Conservation (phyloP, 169 alveolate species). For the Plasmodium berghei region DNA sequence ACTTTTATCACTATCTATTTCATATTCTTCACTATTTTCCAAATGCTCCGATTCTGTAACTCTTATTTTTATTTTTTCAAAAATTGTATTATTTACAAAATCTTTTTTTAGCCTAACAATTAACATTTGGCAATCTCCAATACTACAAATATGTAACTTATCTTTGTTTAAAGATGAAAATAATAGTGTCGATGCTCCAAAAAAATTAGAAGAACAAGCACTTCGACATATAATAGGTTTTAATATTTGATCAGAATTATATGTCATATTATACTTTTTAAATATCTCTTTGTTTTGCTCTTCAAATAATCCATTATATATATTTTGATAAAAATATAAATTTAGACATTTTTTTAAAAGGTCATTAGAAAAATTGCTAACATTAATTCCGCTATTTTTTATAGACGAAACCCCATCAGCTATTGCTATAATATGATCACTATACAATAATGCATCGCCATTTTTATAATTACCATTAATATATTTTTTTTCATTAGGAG, state of each 20-base stretch:
- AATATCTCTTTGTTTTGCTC: constrained; percentile 38
- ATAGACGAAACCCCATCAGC: constrained; percentile 77
- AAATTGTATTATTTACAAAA: background rate
- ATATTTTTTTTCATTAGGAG: constrained; percentile 47
- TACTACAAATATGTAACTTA: constrained; percentile 50
- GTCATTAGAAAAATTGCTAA: constrained; percentile 68
- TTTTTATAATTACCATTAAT: constrained; percentile 52
- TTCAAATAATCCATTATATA: constrained; percentile 39
- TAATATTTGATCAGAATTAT: constrained; percentile 33
- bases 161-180: constrained; percentile 47
- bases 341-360: constrained; percentile 73
- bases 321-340: constrained; percentile 40
- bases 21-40: too few relatives aligned
- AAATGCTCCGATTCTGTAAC: background rate
- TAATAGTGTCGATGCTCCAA: constrained; percentile 72
- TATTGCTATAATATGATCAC: constrained; percentile 70
- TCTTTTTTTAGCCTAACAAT: constrained; percentile 25
- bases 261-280: constrained; percentile 31
- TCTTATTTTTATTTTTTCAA: constrained; percentile 31
- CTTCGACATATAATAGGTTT: constrained; percentile 72
- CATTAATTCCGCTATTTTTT: constrained; percentile 69
- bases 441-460: constrained; percentile 68
- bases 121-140: constrained; percentile 76
- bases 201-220: constrained; percentile 69
- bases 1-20: too few relatives aligned